A percentile compares a stretch with the other conserved stretches of the same genome.
phyloP scores from a whole-genome alignment of 2,329 filamentous ascomycete genomes.

The Apiospora malaysiana region DNA sequence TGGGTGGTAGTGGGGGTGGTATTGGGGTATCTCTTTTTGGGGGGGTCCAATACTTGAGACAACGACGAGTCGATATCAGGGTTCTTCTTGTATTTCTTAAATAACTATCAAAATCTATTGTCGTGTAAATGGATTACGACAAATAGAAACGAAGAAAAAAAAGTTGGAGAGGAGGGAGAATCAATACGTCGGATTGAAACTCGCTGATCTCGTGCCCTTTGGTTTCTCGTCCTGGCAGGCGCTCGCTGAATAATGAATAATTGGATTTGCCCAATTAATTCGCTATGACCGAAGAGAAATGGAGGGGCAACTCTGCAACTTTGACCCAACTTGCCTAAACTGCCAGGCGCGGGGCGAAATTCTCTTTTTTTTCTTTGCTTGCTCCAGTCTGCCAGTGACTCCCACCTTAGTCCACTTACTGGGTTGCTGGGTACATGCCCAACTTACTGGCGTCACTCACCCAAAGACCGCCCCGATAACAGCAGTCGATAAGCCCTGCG shows the following conservation, averaged over 20 bases:
- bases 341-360: constrained; percentile 25
- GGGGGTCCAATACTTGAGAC: not conserved
- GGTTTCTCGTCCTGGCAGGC: not conserved
- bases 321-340: constrained; percentile 11
- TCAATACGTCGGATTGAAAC: not conserved
- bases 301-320: constrained; percentile 22
- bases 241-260: constrained; percentile 19
- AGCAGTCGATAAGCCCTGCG: constrained; percentile 9
- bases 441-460: constrained; percentile 19
- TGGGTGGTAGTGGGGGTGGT: constrained; percentile 34
- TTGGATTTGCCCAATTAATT: constrained; percentile 9
- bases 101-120: not conserved
- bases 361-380: not conserved
- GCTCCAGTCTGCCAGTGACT: too few species aligned
- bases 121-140: not conserved
- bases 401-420: too few species aligned
- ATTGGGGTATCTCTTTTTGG: not conserved
- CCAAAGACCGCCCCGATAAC: constrained; percentile 5
- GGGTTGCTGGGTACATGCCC: too few species aligned
- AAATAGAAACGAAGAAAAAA: not conserved
- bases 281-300: constrained; percentile 15
- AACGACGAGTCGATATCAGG: constrained; percentile 10
- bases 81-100: not conserved
- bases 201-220: constrained; percentile 5
- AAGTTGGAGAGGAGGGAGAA: not conserved